Evolutionary conservation across 164 flowering plant genomes (phyloP).

Genomic region (Buxus sempervirens): DNA sequence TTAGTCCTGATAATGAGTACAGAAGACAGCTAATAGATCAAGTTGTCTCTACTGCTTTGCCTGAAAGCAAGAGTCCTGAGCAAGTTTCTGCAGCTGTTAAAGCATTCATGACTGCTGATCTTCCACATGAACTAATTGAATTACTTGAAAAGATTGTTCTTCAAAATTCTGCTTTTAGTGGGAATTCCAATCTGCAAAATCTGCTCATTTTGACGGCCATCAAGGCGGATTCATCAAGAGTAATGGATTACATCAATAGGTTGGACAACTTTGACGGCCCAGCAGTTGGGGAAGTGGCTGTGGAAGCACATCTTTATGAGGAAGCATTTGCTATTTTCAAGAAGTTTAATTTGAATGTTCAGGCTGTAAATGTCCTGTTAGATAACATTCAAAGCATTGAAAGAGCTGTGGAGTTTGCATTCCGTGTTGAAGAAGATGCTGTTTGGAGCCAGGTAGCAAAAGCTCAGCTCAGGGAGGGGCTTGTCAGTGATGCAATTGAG

Average conservation of each 20-base stretch:
- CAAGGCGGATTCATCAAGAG: conserved; percentile 81
- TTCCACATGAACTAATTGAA: conserved; percentile 84
- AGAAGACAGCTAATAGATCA: conserved; percentile 84
- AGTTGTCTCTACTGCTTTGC: conserved; percentile 88
- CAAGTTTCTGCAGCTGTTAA: conserved; percentile 90
- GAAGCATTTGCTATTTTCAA: conserved; percentile 87
- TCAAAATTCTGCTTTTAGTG: conserved; percentile 86
- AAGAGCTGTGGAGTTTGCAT: conserved; percentile 84
- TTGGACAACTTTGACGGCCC: conserved; percentile 88
- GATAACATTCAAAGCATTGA: conserved; percentile 69
- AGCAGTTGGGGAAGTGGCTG: conserved; percentile 86
- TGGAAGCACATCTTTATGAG: conserved; percentile 73
- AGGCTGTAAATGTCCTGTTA: conserved; percentile 76
- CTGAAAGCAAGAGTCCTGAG: conserved; percentile 90
- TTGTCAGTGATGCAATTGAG: conserved; percentile 83
- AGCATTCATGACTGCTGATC: conserved; percentile 88
- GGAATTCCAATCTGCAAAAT: conserved; percentile 77
- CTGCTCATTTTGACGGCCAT: conserved; percentile 77
- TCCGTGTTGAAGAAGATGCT: conserved; percentile 86
- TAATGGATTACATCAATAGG: conserved; percentile 78
- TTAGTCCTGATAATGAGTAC: conserved; percentile 66
- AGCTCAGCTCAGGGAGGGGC: conserved; percentile 75
- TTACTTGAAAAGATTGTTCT: conserved; percentile 86
- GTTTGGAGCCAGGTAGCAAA: conserved; percentile 91
- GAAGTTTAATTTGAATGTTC: conserved; percentile 83